Evolutionary conservation across 441 rosid genomes (phyloP).

Genomic region (Hura crepitans): DNA sequence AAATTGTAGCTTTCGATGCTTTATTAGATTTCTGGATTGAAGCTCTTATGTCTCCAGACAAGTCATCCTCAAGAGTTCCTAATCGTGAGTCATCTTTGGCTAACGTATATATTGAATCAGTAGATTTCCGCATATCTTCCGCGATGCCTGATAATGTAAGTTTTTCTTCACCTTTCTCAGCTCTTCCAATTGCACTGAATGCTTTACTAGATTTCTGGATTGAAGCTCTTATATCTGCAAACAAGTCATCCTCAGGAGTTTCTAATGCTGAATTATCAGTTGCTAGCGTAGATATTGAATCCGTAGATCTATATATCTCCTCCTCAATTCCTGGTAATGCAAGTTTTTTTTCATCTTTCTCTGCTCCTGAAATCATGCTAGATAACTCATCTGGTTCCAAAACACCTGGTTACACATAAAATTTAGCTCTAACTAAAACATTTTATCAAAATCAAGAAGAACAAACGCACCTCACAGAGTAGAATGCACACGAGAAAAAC

Average conservation of each 20-base stretch:
- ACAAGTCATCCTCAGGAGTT: constrained; percentile 52
- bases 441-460: background rate
- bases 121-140: constrained; percentile 66
- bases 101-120: constrained; percentile 69
- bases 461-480: background rate
- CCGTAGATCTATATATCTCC: constrained; percentile 64
- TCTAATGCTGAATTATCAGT: constrained; percentile 57
- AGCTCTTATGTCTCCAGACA: constrained; percentile 75
- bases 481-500: constrained; percentile 25
- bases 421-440: background rate
- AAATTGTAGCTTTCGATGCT: constrained; percentile 30
- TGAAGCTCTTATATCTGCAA: constrained; percentile 75
- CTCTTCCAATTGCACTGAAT: constrained; percentile 41
- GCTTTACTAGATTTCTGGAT: constrained; percentile 56
- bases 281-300: constrained; percentile 65
- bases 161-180: constrained; percentile 39
- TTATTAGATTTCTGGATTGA: constrained; percentile 63
- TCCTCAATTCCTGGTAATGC: constrained; percentile 63
- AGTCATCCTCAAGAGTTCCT: constrained; percentile 47
- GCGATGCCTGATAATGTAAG: constrained; percentile 50
- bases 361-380: constrained; percentile 57
- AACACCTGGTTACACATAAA: constrained; percentile 47
- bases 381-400: constrained; percentile 85
- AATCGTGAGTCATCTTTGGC: constrained; percentile 57
- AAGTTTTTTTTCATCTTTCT: constrained; percentile 37